These are phyloP conservation scores for Plasmopara halstedii DNA, from an alignment of 352 stramenopile genomes.

Conservation along the genomic window DNA sequence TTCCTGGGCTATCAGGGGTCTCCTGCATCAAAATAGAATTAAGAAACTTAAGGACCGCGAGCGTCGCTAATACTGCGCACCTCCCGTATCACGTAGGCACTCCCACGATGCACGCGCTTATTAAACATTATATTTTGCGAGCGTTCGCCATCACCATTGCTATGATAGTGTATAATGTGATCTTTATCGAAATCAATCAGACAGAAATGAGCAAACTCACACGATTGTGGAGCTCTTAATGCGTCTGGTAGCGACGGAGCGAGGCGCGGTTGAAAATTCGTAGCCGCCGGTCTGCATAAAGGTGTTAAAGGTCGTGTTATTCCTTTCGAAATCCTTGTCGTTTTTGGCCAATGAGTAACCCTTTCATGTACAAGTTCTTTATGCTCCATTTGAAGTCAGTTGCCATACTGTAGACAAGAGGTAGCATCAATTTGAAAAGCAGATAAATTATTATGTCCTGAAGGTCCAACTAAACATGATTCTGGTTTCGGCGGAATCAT, in stretches of 20 bases:
- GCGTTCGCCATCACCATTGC: constrained; percentile 23
- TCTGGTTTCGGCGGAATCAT: too few species aligned
- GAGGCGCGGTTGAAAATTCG: constrained; percentile 60
- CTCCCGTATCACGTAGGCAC: constrained; percentile 82
- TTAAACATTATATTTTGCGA: constrained; percentile 93
- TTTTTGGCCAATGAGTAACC: constrained; percentile 4
- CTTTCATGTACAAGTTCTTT: too few species aligned
- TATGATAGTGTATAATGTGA: not conserved
- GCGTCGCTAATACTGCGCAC: constrained; percentile 10
- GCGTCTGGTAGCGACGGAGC: constrained; percentile 69
- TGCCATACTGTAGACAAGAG: not conserved
- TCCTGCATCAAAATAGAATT: constrained; percentile 16
- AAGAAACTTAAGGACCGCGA: not conserved
- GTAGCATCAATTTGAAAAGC: not conserved
- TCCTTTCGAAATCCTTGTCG: constrained; percentile 10
- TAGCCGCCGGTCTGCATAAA: constrained; percentile 51
- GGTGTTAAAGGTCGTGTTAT: not conserved
- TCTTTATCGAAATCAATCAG: not conserved
- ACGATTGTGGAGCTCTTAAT: constrained; percentile 29
- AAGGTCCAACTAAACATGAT: too few species aligned
- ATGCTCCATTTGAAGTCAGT: not conserved
- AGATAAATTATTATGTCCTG: too few species aligned
- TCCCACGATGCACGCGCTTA: constrained; percentile 89
- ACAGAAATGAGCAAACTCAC: constrained; percentile 18
- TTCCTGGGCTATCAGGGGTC: constrained; percentile 23